These are phyloP conservation scores for Rubus parviflorus DNA, from an alignment of 306 rosid genomes.

Conservation along the genomic window DNA sequence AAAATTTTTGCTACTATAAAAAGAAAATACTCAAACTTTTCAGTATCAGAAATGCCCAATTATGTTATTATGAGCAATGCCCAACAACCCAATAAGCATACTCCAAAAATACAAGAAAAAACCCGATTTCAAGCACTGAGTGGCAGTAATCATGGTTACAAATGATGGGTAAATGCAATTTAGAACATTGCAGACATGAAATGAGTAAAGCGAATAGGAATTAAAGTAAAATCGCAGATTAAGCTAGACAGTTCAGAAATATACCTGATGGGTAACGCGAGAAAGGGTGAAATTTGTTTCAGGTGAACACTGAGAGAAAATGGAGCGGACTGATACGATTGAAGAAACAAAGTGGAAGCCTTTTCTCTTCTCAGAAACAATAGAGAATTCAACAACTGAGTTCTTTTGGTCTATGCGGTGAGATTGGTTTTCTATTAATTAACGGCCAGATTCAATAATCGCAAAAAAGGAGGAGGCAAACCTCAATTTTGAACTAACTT, in stretches of 20 bases:
- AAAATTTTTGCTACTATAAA: not conserved
- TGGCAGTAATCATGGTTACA: not conserved
- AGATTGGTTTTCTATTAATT: not conserved
- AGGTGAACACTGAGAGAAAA: not conserved
- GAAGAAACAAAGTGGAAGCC: not conserved
- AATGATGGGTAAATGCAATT: not conserved
- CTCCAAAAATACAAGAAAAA: not conserved
- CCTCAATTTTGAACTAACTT: not conserved
- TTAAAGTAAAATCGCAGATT: not conserved
- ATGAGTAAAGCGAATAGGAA: not conserved
- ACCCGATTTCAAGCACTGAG: not conserved
- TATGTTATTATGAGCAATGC: not conserved
- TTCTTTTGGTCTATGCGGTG: not conserved
- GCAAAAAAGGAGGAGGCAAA: too few relatives aligned
- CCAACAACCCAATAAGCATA: not conserved
- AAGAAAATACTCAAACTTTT: not conserved
- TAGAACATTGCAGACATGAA: not conserved
- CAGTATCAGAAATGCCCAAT: not conserved
- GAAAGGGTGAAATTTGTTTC: not conserved
- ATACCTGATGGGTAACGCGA: not conserved
- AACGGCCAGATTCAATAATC: too few relatives aligned
- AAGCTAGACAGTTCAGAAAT: not conserved
- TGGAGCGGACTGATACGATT: not conserved
- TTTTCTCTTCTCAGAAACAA: too few relatives aligned
- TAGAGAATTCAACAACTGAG: too few relatives aligned